Evolutionary conservation across 208 protist genomes (phyloP), one percentile per base, ranked within the genome.

Genomic region (Acanthamoeba lenticulata): DNA sequence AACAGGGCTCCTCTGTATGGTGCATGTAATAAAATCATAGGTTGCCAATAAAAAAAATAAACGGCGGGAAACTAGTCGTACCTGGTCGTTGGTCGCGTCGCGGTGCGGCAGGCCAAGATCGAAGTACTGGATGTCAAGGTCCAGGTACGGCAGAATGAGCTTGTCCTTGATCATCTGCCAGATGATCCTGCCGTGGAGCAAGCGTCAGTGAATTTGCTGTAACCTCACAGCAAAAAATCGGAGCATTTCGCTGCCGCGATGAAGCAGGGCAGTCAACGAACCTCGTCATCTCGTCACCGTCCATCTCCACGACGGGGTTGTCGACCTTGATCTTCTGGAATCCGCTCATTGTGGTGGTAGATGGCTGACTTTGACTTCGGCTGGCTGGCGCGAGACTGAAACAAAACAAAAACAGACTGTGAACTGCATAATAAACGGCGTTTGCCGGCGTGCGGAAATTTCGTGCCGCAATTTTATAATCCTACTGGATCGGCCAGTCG

Each of bases 251-350:
- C n/a, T n/a, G n/a, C n/a, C n/a, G n/a, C n/a, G n/a, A n/a, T n/a
- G n/a, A n/a, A n/a, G n/a, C n/a, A n/a, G n/a, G n/a, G n/a, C n/a
- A 52, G 15, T 52, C 38, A 88, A 88, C 6, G 45, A 49, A 62
- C 86, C 86, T 92, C 19, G 99, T 99, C 99, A 99, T 99, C 96
- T 99, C 99, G 95, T 99, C 99, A 89, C 99, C 99, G 95, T 99
- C 98, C 96, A 99, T 98, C 94, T 99, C 99, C n/a, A 99, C 98
- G 32, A 99, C 97, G 79, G 97, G 96, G 91, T 98, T 98, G 57
- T 94, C 97, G 38, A 99, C 98, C 49, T 92, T 69, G 47, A 92
- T 74, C 60, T 92, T 92, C 86, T 92, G 81, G 34, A 65, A 65
- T 32, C 32, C 52, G 81, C 52, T 36, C 52, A 27, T 5, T 36